Evolutionary conservation across 2,329 filamentous ascomycete species (phyloP).

Genomic region (Chaetomium sp.): DNA sequence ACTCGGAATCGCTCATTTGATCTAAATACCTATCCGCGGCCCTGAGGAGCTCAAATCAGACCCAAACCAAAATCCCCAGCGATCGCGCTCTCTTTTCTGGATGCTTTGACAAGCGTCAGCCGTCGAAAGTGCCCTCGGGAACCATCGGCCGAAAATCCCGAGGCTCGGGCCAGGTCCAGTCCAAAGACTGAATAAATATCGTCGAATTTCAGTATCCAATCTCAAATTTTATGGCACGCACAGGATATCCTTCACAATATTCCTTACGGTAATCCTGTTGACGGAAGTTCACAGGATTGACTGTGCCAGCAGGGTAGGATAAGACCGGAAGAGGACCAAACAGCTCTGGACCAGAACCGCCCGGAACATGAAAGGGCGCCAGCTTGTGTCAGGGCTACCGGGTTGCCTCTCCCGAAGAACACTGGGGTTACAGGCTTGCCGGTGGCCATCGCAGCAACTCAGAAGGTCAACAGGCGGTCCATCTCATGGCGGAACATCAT

Average conservation of each 20-base stretch:
- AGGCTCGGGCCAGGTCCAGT: not conserved
- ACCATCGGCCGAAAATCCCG: slow-evolving; percentile 13
- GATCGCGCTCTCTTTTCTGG: not conserved
- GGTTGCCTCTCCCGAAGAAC: slow-evolving; percentile 2
- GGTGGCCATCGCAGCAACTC: slow-evolving; percentile 8
- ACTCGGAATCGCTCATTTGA: not conserved
- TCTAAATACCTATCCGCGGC: not conserved
- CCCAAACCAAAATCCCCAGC: not conserved
- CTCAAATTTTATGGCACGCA: not conserved
- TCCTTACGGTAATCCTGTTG: not conserved
- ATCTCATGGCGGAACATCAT: not conserved
- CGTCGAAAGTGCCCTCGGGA: slow-evolving; percentile 1
- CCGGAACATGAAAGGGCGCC: slow-evolving; percentile 3
- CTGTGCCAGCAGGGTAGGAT: not conserved
- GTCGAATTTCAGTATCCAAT: not conserved
- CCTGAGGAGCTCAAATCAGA: not conserved
- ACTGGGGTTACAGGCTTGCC: not conserved
- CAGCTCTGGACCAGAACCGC: not conserved
- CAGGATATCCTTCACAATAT: not conserved
- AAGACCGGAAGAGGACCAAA: not conserved
- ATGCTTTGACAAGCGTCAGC: too few species aligned
- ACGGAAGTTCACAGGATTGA: not conserved
- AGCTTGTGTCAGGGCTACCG: slow-evolving; percentile 10
- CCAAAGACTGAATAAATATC: not conserved
- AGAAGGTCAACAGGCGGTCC: not conserved